These are phyloP conservation scores for Limnomonas spitsbergensis DNA, from an alignment of 139 green algal genomes.

Conservation along the genomic window DNA sequence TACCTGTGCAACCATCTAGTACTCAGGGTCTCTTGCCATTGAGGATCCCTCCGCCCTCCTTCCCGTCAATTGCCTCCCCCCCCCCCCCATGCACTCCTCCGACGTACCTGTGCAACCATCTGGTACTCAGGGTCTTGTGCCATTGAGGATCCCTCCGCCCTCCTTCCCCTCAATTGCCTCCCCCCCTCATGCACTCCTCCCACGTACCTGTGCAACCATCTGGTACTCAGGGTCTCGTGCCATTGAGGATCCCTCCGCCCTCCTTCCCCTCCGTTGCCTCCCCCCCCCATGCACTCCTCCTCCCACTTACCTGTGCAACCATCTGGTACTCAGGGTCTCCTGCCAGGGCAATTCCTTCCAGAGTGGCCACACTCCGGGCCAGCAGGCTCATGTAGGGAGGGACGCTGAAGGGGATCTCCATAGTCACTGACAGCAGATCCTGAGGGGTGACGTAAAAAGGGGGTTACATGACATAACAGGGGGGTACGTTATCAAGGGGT, in stretches of 20 bases:
- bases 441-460: slow-evolving; percentile 5
- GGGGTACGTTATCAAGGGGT: too few relatives aligned
- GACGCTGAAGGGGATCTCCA: slow-evolving; percentile 86
- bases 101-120: slow-evolving; percentile 67
- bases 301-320: slow-evolving; percentile 60
- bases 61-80: too few relatives aligned
- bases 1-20: slow-evolving; percentile 73
- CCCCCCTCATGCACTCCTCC: too few relatives aligned
- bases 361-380: slow-evolving; percentile 59
- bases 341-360: slow-evolving; percentile 77
- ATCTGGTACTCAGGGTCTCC: slow-evolving; percentile 77
- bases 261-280: too few relatives aligned
- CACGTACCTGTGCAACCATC: slow-evolving; percentile 68
- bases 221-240: slow-evolving; percentile 74
- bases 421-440: slow-evolving; percentile 70
- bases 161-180: too few relatives aligned
- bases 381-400: slow-evolving; percentile 87
- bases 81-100: too few relatives aligned
- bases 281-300: too few relatives aligned
- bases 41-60: too few relatives aligned
- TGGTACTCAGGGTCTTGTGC: slow-evolving; percentile 74
- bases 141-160: too few relatives aligned
- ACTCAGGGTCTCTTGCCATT: too few relatives aligned
- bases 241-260: too few relatives aligned
- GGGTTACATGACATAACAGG: too few relatives aligned